phyloP scores from a whole-genome alignment of 1,284 basidiomycete genomes.

The Neolentinus lepideus region DNA sequence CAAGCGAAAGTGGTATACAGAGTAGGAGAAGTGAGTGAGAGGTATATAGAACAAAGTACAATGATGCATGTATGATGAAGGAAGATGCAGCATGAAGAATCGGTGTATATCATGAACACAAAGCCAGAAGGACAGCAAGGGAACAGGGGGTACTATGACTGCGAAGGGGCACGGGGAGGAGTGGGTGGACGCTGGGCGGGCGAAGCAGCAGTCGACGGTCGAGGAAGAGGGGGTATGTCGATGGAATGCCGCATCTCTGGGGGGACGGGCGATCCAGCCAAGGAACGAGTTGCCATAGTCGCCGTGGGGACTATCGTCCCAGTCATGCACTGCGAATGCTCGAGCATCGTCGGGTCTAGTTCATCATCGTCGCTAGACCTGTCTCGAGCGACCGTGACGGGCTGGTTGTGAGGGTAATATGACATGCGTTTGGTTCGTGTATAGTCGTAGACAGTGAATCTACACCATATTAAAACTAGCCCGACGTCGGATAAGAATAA shows the following conservation, averaged over 20 bases:
- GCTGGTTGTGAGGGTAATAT: slow-evolving; percentile 77
- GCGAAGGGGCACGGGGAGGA: too few species aligned
- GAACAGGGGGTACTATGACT: too few species aligned
- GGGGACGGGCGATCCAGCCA: slow-evolving; percentile 45
- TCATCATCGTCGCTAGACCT: slow-evolving; percentile 28
- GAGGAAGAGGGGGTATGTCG: background rate
- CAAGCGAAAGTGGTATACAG: too few species aligned
- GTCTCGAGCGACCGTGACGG: slow-evolving; percentile 39
- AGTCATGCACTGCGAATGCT: slow-evolving; percentile 28
- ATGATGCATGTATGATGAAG: background rate
- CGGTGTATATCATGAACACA: background rate
- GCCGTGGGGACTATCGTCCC: slow-evolving; percentile 36
- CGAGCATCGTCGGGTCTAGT: slow-evolving; percentile 17
- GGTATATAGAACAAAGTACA: background rate
- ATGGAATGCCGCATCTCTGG: background rate
- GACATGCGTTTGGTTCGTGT: slow-evolving; percentile 55
- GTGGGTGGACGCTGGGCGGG: too few species aligned
- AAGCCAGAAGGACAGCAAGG: background rate
- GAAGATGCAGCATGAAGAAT: background rate
- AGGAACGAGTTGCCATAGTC: slow-evolving; percentile 47
- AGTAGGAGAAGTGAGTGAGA: too few species aligned
- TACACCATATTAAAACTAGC: slow-evolving; percentile 16
- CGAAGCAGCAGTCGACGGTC: background rate
- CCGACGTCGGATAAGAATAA: background rate
- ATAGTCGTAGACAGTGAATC: slow-evolving; percentile 78